Conservation (phyloP, 2,329 filamentous ascomycete genomes). For the Aspergillus viridinutans region DNA sequence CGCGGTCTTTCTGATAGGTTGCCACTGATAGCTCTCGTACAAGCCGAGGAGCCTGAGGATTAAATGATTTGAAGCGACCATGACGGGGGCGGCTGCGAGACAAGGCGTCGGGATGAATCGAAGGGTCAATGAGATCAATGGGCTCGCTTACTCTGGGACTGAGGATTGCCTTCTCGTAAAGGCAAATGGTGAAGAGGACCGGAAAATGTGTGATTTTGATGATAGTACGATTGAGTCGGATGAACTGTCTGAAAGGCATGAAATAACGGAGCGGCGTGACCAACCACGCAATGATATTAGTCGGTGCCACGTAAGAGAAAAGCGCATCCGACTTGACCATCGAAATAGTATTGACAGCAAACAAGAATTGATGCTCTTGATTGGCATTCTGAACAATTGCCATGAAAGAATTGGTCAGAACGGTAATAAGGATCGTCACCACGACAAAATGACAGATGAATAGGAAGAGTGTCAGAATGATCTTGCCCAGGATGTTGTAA, state of each 20-base stretch:
- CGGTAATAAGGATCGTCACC: constrained; percentile 89
- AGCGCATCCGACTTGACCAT: constrained; percentile 98
- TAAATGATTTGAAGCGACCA: constrained; percentile 63
- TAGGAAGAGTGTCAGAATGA: constrained; percentile 73
- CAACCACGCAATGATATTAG: constrained; percentile 87
- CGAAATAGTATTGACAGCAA: constrained; percentile 93
- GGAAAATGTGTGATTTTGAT: constrained; percentile 92
- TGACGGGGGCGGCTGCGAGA: constrained; percentile 57
- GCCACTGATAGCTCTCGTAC: constrained; percentile 81
- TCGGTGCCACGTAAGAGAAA: constrained; percentile 88
- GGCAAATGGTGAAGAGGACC: constrained; percentile 77
- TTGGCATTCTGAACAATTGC: constrained; percentile 88
- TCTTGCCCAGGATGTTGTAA: constrained; percentile 75
- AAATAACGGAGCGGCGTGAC: constrained; percentile 76
- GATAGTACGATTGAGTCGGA: constrained; percentile 80
- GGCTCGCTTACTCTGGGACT: constrained; percentile 73
- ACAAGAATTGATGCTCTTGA: constrained; percentile 87
- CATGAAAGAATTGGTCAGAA: constrained; percentile 97
- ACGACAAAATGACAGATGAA: constrained; percentile 95
- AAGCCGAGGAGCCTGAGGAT: constrained; percentile 57
- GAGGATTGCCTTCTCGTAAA: constrained; percentile 79
- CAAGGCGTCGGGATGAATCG: constrained; percentile 49
- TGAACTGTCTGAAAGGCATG: constrained; percentile 75
- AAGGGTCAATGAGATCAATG: constrained; percentile 77
- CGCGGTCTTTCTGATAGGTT: constrained; percentile 84